Conservation (phyloP, 345 rosid genomes). For the Geranium rotundifolium region DNA sequence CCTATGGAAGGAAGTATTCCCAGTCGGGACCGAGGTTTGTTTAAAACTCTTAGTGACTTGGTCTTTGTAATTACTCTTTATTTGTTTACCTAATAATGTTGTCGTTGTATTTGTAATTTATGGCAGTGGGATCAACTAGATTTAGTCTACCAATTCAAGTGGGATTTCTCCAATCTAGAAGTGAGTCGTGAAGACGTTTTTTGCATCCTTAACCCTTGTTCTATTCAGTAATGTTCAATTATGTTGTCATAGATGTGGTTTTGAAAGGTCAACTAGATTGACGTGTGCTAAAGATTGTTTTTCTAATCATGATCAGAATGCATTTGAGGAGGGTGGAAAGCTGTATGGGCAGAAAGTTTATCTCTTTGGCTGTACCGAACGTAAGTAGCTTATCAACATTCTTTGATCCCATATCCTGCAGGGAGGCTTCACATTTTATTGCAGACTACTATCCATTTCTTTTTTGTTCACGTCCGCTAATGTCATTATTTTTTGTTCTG, state of each 20-base stretch:
- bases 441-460: not conserved
- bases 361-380: constrained; percentile 86
- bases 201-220: not conserved
- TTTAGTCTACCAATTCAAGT: constrained; percentile 48
- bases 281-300: constrained; percentile 5
- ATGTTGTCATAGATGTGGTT: not conserved
- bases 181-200: constrained; percentile 31
- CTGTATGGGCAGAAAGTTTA: constrained; percentile 65
- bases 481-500: constrained; percentile 7
- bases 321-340: constrained; percentile 81
- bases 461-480: not conserved
- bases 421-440: not conserved
- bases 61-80: not conserved
- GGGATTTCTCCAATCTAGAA: constrained; percentile 84
- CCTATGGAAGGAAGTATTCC: constrained; percentile 72
- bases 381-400: constrained; percentile 43
- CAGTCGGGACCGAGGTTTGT: constrained; percentile 91
- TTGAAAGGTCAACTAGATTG: not conserved
- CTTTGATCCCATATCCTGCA: not conserved
- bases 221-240: constrained; percentile 4
- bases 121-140: constrained; percentile 95
- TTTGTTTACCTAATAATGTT: constrained; percentile 5
- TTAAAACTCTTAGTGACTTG: constrained; percentile 2
- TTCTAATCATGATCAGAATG: constrained; percentile 37
- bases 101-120: not conserved